Percentiles rank a stretch among this genome's conserved stretches.
Conservation (phyloP, 139 green algal species). For the Dunaliella sp. region DNA sequence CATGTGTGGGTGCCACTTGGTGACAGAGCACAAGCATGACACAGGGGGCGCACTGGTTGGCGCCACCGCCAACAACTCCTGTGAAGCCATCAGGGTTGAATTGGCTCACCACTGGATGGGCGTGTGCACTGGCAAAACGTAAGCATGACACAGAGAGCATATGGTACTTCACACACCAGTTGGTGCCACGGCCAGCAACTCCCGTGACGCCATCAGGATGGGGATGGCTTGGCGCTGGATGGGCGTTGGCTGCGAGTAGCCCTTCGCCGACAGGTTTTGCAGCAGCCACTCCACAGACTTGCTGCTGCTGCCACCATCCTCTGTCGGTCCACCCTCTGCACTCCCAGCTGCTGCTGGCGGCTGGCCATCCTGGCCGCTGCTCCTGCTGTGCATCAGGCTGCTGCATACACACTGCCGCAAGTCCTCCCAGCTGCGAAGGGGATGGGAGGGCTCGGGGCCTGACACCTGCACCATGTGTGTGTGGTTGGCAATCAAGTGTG, state of each 20-base stretch:
- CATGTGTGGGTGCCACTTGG: too few relatives aligned
- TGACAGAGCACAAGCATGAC: too few relatives aligned
- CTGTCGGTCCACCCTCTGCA: neutral
- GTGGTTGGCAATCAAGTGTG: too few relatives aligned
- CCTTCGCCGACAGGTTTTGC: slow-evolving; percentile 10
- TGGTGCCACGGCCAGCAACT: slow-evolving; percentile 85
- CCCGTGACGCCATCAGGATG: slow-evolving; percentile 56
- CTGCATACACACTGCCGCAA: slow-evolving; percentile 6
- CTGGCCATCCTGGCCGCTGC: neutral
- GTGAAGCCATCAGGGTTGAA: slow-evolving; percentile 58
- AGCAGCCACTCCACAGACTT: slow-evolving; percentile 27
- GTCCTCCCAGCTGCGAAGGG: slow-evolving; percentile 13
- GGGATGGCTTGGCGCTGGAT: slow-evolving; percentile 93
- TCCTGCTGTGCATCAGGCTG: neutral
- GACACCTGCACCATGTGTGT: neutral
- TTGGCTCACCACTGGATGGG: slow-evolving; percentile 92
- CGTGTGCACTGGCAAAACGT: too few relatives aligned
- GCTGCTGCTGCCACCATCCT: neutral
- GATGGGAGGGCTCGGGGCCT: slow-evolving; percentile 1
- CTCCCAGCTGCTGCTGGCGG: neutral
- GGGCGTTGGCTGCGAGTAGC: slow-evolving; percentile 66
- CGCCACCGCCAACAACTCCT: slow-evolving; percentile 82
- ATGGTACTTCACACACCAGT: slow-evolving; percentile 79
- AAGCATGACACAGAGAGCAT: too few relatives aligned
- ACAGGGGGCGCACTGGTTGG: slow-evolving; percentile 83